phyloP scores from a whole-genome alignment of 768 basidiomycete species.

The Boletus speciosus region DNA sequence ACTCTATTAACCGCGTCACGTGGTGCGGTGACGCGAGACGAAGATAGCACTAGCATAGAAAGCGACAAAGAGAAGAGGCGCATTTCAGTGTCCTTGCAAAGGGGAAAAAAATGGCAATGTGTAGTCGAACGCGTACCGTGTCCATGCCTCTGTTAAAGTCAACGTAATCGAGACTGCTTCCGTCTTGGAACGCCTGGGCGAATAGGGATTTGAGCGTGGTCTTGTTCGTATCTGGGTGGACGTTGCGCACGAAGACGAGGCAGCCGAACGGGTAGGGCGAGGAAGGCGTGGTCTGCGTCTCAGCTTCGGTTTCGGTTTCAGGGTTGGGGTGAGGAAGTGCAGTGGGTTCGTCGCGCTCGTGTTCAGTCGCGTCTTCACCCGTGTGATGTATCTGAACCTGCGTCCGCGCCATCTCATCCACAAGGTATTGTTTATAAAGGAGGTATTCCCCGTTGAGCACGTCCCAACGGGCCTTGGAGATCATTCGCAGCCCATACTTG shows the following conservation, averaged over 20 bases:
- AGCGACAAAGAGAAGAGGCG: background rate
- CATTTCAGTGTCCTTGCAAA: background rate
- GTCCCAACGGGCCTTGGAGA: constrained; percentile 62
- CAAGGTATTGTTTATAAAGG: constrained; percentile 52
- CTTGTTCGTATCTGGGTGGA: constrained; percentile 77
- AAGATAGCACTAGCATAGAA: constrained; percentile 58
- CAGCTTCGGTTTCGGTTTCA: background rate
- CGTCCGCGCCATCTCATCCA: constrained; percentile 40
- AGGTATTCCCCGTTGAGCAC: constrained; percentile 66
- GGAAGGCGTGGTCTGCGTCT: constrained; percentile 21
- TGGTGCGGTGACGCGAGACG: constrained; percentile 56
- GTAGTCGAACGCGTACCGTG: constrained; percentile 41
- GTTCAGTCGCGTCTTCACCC: background rate
- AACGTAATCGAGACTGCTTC: constrained; percentile 58
- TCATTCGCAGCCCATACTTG: constrained; percentile 56
- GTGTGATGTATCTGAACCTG: background rate
- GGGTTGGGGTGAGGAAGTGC: background rate
- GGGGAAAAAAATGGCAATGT: too few species aligned
- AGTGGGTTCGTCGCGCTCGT: background rate
- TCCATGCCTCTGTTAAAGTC: constrained; percentile 79
- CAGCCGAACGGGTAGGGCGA: constrained; percentile 61
- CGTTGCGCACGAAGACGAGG: constrained; percentile 65
- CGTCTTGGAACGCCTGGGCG: constrained; percentile 35
- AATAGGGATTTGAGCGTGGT: constrained; percentile 69
- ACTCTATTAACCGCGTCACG: constrained; percentile 40